Conservation (phyloP, 176 grass and related monocot species). For the Areca catechu region DNA sequence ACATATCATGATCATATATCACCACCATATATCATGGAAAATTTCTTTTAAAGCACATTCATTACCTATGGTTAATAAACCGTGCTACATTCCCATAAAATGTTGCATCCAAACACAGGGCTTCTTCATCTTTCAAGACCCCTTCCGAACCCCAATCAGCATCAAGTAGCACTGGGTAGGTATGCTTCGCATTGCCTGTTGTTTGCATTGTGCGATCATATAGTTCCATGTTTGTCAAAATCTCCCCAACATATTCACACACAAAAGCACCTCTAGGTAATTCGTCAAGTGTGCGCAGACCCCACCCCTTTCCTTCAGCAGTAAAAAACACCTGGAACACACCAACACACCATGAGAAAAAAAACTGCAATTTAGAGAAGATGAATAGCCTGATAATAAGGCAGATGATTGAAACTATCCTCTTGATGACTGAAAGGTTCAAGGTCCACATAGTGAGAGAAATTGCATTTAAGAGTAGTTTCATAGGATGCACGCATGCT, state of each 20-base stretch:
- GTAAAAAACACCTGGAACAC: slow-evolving; percentile 59
- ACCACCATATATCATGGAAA: too few relatives aligned
- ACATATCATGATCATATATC: too few relatives aligned
- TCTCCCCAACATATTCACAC: slow-evolving; percentile 67
- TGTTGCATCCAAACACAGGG: slow-evolving; percentile 50
- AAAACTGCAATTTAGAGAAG: background rate
- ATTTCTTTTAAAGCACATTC: background rate
- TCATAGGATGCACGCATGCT: too few relatives aligned
- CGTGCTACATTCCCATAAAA: slow-evolving; percentile 71
- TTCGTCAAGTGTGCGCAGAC: slow-evolving; percentile 44
- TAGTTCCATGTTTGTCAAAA: slow-evolving; percentile 53
- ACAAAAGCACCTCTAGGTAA: slow-evolving; percentile 78
- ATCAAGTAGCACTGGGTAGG: slow-evolving; percentile 54
- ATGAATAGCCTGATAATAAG: too few relatives aligned
- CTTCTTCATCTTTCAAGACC: slow-evolving; percentile 44
- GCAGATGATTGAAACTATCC: too few relatives aligned
- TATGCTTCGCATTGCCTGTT: slow-evolving; percentile 31
- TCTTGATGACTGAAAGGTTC: too few relatives aligned
- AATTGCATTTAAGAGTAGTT: too few relatives aligned
- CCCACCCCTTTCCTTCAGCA: slow-evolving; percentile 63
- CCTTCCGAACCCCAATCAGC: slow-evolving; percentile 47
- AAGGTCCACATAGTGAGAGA: too few relatives aligned
- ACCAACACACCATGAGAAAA: background rate
- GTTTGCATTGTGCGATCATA: slow-evolving; percentile 38
- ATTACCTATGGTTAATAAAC: slow-evolving; percentile 75